Percentiles rank a stretch among this genome's conserved stretches.
These are phyloP conservation scores for Hibiscus tridactylites DNA, from an alignment of 345 rosid genomes.

Conservation along the genomic window DNA sequence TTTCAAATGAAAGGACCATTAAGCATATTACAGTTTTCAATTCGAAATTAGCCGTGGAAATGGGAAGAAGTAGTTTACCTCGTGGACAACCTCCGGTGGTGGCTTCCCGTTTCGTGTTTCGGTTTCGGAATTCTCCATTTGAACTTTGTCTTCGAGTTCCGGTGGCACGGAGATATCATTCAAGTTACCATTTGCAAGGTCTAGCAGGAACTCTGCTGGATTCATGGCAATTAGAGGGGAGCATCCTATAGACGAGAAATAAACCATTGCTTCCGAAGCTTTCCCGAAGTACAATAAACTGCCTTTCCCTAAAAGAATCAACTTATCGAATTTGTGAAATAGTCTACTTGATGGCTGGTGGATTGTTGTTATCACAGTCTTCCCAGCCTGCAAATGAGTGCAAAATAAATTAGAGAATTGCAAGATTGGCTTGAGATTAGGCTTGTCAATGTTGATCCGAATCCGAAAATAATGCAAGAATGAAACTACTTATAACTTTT, in stretches of 20 bases:
- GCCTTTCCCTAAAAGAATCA: constrained; percentile 92
- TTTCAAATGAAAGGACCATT: constrained; percentile 1
- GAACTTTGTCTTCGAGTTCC: constrained; percentile 84
- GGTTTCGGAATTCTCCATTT: constrained; percentile 43
- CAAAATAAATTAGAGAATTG: constrained; percentile 11
- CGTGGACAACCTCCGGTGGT: constrained; percentile 56
- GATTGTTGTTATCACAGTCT: constrained; percentile 84
- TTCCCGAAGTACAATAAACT: constrained; percentile 83
- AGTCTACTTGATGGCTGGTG: constrained; percentile 98
- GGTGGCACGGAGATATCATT: constrained; percentile 79
- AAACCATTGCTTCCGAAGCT: constrained; percentile 74
- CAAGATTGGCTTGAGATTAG: neutral
- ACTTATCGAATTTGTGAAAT: constrained; percentile 86
- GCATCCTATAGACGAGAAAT: constrained; percentile 91
- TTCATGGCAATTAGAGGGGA: constrained; percentile 88
- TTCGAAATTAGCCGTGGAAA: neutral
- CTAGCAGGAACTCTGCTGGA: constrained; percentile 92
- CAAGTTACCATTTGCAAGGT: constrained; percentile 89
- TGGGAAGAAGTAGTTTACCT: constrained; percentile 34
- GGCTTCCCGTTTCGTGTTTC: constrained; percentile 60
- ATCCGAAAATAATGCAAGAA: neutral
- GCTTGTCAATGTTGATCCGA: neutral
- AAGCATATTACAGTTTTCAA: constrained; percentile 7
- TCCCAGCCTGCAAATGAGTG: constrained; percentile 61
- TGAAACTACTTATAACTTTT: neutral